These are phyloP conservation scores for Trichosporon asahii DNA, from an alignment of 1,284 basidiomycete species.

Conservation along the genomic window DNA sequence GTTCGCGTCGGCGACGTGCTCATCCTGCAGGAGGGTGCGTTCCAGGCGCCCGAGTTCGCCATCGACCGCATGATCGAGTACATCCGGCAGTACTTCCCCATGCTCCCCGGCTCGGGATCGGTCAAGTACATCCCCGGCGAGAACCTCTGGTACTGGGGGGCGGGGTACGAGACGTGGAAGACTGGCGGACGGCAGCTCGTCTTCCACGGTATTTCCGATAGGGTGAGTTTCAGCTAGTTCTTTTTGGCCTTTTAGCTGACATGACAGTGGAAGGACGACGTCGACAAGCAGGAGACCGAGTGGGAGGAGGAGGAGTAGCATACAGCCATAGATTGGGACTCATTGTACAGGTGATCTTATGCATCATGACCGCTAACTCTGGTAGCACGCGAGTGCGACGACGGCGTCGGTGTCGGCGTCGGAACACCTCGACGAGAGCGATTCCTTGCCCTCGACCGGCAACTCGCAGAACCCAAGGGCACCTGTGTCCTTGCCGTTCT, in stretches of 20 bases:
- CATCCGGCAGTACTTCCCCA: constrained; percentile 23
- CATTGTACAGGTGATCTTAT: constrained; percentile 8
- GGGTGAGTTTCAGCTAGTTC: background rate
- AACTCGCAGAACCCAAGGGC: background rate
- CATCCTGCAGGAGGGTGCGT: constrained; percentile 26
- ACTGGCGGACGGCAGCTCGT: constrained; percentile 19
- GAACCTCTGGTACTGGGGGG: constrained; percentile 26
- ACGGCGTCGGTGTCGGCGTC: background rate
- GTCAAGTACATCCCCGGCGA: constrained; percentile 15
- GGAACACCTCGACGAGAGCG: background rate
- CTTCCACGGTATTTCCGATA: constrained; percentile 12
- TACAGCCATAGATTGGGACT: constrained; percentile 2
- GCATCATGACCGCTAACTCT: background rate
- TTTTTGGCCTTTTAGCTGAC: background rate
- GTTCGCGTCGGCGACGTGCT: constrained; percentile 42
- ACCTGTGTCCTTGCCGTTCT: background rate
- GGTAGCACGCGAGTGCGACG: background rate
- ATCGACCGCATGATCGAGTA: constrained; percentile 12
- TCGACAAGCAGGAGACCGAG: constrained; percentile 10
- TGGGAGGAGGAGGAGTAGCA: constrained; percentile 4
- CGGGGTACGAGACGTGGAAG: constrained; percentile 16
- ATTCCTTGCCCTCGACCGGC: background rate
- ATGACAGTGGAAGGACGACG: constrained; percentile 13
- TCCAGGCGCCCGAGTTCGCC: constrained; percentile 18
- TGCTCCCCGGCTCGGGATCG: constrained; percentile 16